Base-by-base conservation (phyloP, 2,329 filamentous ascomycete species). In the Cladophialophora carrionii region DNA sequence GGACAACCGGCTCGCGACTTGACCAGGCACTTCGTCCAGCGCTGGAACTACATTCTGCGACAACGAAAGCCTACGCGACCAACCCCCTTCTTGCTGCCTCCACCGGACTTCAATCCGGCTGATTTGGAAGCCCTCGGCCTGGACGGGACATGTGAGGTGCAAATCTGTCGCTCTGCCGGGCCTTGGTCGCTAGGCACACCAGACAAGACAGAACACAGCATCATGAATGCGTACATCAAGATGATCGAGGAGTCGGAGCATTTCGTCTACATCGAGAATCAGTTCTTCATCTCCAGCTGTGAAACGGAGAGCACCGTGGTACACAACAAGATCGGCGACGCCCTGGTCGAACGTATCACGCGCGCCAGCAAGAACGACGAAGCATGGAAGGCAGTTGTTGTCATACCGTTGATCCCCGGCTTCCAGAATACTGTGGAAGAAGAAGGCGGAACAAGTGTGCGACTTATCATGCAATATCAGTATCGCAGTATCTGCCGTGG, bases 231-330 rank as follows among this genome's bases (percentile, higher is more conserved):
- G 3, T 98, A 98, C 74, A 85, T 96, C 71, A 95, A 96, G 76
- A 87, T 96, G 82, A 99, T 99, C 71, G 89, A 95, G 70, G 90
- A 94, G 69, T 97, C 92, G 1, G 92, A 99, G 55, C 95, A 98
- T 76, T 96, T 97, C 73, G 91, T 98, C 58, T 98, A 99, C 78
- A 96, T 98, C 70, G 95, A 99, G 76, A 99, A 99, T 75, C 95
- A 99, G 74, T 99, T 98, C 79, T 99, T 96, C 80, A 90, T 99
- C 76, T 96, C 91, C 41, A 96, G 91, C 71, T 95, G 91, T 57
- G 90, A 95, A 73, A 92, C 93, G 4, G 88, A 96, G 72, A 90
- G 90, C 59, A 91, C 90, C 12, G 91, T 88, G 74, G 95, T 99
- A 68, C 86, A 92, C 76, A 99, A 99, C 77, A 88, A 89, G 70